Base-by-base conservation (phyloP, 306 rosid genomes). In the Abrus pulchellus region DNA sequence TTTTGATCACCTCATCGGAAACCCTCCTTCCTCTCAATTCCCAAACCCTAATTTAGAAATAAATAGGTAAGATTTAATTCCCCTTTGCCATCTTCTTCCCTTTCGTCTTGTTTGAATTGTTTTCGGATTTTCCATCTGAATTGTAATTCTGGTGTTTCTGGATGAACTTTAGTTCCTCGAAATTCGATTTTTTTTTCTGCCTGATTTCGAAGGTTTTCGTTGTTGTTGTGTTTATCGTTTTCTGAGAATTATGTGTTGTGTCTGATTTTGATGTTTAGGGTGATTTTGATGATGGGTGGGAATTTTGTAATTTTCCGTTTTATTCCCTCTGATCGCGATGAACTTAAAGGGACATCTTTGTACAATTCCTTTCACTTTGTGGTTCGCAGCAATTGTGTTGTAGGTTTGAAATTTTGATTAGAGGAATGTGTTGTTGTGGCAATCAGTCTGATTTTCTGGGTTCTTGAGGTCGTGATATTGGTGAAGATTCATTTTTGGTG, bases 131-230 rank as follows among this genome's bases (percentile, higher is more conserved):
- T 34, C 9, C 12, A 12, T 78, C 29, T 47, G 61, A 67, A 72
- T 71, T 86, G 33, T 36, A 52, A 80, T 75, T 68, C 62, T 52
- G 27, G 29, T 40, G 70, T 33, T 75, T 45, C 72, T 45, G 41
- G 70, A 10, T 56, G 66, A 40, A 6, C 52, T 68, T 57, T 48
- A 13, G 41, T 65, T 72, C 74, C 4, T 44, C 43, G 0, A n/a
- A 63, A 30, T 76, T 77, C 20, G 20, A 2, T 9, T 53, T 30
- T 66, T 66, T 68, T 60, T 7, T 1, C 5, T 53, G 65, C 70
- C 38, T 75, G 71, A n/a, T 29, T 60, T 54, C 54, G 61, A 20
- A 20, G 20, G 20, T 20, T 5, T n/a, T 32, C 38, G 28, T 9
- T 69, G 5, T 6, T 9, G 11, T 12, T 38, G n/a, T 54, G n/a